These are phyloP conservation scores for Colletotrichum lupini DNA, from an alignment of 2,329 filamentous ascomycete genomes.

Conservation along the genomic window DNA sequence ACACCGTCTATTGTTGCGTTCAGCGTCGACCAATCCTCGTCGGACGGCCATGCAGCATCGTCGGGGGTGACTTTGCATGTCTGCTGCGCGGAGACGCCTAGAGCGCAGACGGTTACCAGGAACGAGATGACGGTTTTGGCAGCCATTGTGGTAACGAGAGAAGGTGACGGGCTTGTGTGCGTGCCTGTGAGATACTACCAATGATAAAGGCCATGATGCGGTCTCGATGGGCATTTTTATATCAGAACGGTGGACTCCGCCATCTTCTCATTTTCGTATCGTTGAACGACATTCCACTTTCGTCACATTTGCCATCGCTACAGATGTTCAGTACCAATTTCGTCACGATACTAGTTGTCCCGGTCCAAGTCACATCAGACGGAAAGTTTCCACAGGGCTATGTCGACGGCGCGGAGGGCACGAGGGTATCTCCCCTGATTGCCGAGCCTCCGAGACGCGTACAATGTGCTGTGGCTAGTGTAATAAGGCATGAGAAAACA, in stretches of 20 bases:
- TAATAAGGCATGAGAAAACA: not conserved
- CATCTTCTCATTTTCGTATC: constrained; percentile 12
- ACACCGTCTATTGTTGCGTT: constrained; percentile 56
- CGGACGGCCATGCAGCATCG: constrained; percentile 25
- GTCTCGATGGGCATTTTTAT: not conserved
- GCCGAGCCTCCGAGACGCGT: not conserved
- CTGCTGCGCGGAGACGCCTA: constrained; percentile 11
- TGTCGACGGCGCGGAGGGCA: not conserved
- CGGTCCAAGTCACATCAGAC: not conserved
- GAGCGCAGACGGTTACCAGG: not conserved
- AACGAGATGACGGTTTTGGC: not conserved
- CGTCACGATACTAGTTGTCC: not conserved
- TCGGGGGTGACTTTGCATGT: constrained; percentile 15
- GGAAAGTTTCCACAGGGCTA: not conserved
- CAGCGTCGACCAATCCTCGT: constrained; percentile 50
- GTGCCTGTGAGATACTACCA: not conserved
- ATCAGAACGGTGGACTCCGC: not conserved
- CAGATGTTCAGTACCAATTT: not conserved
- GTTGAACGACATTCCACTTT: not conserved
- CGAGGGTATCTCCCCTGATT: not conserved
- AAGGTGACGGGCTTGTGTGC: not conserved
- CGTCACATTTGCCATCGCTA: not conserved
- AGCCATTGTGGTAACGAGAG: not conserved
- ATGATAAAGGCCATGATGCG: not conserved
- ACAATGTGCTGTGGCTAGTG: not conserved